These are phyloP conservation scores for Mucor plumbeus DNA, from an alignment of 371 early-diverging fungal genomes.

Conservation along the genomic window DNA sequence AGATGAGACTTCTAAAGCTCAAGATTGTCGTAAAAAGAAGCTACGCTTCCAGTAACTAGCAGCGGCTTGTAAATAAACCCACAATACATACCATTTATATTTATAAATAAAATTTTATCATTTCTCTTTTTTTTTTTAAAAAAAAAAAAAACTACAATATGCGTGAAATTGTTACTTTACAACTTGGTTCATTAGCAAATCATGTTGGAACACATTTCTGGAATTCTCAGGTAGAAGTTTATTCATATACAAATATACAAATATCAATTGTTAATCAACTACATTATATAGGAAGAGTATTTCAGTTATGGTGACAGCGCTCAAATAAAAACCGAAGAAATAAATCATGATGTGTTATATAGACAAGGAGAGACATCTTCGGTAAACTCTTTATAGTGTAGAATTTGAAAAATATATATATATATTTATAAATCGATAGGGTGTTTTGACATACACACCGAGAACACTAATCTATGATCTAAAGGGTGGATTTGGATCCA, in stretches of 20 bases:
- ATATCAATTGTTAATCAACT: background rate
- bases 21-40: constrained; percentile 7
- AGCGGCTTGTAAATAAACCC: constrained; percentile 5
- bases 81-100: background rate
- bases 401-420: too few relatives aligned
- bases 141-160: constrained; percentile 47
- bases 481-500: constrained; percentile 76
- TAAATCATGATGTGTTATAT: constrained; percentile 65
- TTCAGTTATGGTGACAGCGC: constrained; percentile 41
- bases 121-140: constrained; percentile 6
- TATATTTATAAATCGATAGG: constrained; percentile 40
- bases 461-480: constrained; percentile 79
- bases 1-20: constrained; percentile 26
- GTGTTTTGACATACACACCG: constrained; percentile 76
- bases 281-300: constrained; percentile 47
- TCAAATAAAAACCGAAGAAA: constrained; percentile 30
- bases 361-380: constrained; percentile 49
- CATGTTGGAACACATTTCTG: constrained; percentile 92
- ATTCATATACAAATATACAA: background rate
- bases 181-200: constrained; percentile 85
- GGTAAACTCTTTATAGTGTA: constrained; percentile 25
- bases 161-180: constrained; percentile 88
- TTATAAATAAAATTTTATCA: constrained; percentile 8
- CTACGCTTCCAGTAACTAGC: background rate
- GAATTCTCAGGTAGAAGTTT: constrained; percentile 79